Evolutionary conservation across 2,329 filamentous ascomycete genomes (phyloP).

Genomic region (Ceratocystis papillata): DNA sequence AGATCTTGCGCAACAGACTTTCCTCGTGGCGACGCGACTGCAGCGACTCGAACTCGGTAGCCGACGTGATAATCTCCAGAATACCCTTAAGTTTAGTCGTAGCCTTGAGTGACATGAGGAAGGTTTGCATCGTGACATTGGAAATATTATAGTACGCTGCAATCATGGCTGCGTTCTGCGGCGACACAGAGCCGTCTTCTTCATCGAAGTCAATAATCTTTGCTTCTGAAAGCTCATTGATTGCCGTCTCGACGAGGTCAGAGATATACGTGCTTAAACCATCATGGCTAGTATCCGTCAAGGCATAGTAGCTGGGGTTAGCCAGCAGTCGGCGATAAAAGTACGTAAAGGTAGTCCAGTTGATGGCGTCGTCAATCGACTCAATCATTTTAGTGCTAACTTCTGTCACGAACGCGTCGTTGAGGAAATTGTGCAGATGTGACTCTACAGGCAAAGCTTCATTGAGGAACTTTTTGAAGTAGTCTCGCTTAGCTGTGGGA

Average conservation of each 20-base stretch:
- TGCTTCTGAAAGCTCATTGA: conserved; percentile 81
- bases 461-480: conserved; percentile 97
- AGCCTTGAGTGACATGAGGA: conserved; percentile 77
- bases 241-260: conserved; percentile 81
- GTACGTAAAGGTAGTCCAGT: conserved; percentile 97
- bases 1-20: conserved; percentile 75
- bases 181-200: conserved; percentile 78
- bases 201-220: conserved; percentile 95
- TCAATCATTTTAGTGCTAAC: conserved; percentile 93
- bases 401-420: conserved; percentile 94
- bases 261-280: conserved; percentile 90
- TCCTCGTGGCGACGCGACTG: conserved; percentile 93
- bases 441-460: conserved; percentile 94
- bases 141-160: conserved; percentile 99
- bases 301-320: conserved; percentile 91
- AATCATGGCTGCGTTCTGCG: conserved; percentile 95
- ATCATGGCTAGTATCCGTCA: conserved; percentile 80
- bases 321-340: conserved; percentile 91
- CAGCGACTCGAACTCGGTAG: conserved; percentile 90
- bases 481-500: conserved; percentile 84
- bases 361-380: conserved; percentile 91
- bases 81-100: conserved; percentile 95
- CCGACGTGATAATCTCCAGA: conserved; percentile 90
- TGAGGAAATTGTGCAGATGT: conserved; percentile 79
- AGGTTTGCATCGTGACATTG: conserved; percentile 98